Conservation (phyloP, 345 rosid species). For the Conringia planisiliqua region DNA sequence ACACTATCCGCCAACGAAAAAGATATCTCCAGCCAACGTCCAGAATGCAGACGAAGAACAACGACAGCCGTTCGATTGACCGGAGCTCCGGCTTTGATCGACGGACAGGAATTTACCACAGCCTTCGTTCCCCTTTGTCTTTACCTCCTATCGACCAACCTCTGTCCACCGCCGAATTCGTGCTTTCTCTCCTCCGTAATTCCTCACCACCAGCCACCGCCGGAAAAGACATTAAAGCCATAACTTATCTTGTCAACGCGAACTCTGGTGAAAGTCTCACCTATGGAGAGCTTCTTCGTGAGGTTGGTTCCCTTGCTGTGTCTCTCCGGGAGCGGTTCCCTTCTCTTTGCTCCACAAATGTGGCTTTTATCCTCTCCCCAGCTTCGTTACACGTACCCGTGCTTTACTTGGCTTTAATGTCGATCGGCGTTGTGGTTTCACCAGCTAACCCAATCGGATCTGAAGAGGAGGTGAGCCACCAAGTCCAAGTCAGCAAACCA, state of each 20-base stretch:
- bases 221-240: slow-evolving; percentile 25
- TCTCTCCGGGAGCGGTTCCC: slow-evolving; percentile 40
- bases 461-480: slow-evolving; percentile 54
- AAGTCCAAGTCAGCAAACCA: slow-evolving; percentile 51
- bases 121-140: slow-evolving; percentile 46
- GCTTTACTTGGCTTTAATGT: slow-evolving; percentile 67
- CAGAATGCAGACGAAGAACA: slow-evolving; percentile 23
- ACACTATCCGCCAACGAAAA: slow-evolving; percentile 6
- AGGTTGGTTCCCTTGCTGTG: slow-evolving; percentile 45
- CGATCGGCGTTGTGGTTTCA: slow-evolving; percentile 62
- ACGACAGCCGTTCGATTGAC: slow-evolving; percentile 24
- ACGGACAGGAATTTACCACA: slow-evolving; percentile 47
- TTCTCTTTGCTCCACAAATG: slow-evolving; percentile 48
- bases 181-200: slow-evolving; percentile 47
- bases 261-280: slow-evolving; percentile 40
- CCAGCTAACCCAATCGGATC: slow-evolving; percentile 75
- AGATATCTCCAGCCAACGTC: slow-evolving; percentile 8
- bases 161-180: slow-evolving; percentile 49
- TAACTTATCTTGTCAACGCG: slow-evolving; percentile 46
- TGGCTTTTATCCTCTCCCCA: slow-evolving; percentile 64
- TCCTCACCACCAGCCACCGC: slow-evolving; percentile 30
- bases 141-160: slow-evolving; percentile 48
- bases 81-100: slow-evolving; percentile 50
- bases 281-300: slow-evolving; percentile 44
- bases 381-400: slow-evolving; percentile 59